Conservation (phyloP, 306 rosid species). For the Oemleria cerasiformis region DNA sequence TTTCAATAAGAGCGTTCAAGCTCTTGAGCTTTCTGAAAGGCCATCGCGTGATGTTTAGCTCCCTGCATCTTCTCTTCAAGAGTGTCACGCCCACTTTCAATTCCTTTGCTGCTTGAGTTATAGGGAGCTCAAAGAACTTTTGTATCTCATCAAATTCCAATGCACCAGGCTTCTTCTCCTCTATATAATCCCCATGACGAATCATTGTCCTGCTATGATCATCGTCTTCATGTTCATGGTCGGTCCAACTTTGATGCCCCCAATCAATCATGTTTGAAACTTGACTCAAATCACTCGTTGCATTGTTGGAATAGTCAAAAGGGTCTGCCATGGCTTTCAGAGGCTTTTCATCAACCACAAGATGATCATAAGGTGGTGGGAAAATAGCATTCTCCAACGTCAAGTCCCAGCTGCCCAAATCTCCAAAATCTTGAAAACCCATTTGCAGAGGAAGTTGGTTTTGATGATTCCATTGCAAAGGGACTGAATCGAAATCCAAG, state of each 20-base stretch:
- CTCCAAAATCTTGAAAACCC: slow-evolving; percentile 38
- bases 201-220: neutral
- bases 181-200: neutral
- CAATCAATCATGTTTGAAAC: slow-evolving; percentile 17
- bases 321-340: neutral
- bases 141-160: slow-evolving; percentile 43
- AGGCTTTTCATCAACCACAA: slow-evolving; percentile 32
- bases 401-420: slow-evolving; percentile 22
- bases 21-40: slow-evolving; percentile 84
- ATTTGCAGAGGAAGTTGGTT: slow-evolving; percentile 24
- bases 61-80: slow-evolving; percentile 73
- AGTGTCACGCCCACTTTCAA: slow-evolving; percentile 69
- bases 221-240: slow-evolving; percentile 11
- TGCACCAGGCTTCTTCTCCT: neutral
- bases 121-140: slow-evolving; percentile 57
- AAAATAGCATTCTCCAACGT: slow-evolving; percentile 6
- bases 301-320: neutral
- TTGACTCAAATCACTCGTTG: neutral
- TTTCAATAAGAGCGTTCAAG: slow-evolving; percentile 54
- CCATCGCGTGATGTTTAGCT: slow-evolving; percentile 78
- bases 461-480: slow-evolving; percentile 18
- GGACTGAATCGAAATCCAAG: slow-evolving; percentile 5
- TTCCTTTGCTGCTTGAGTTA: slow-evolving; percentile 59
- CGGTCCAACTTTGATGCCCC: slow-evolving; percentile 17
- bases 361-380: slow-evolving; percentile 24